Evolutionary conservation across 106 monocot species (phyloP), one percentile per base, ranked within the genome.

Genomic region (Xerophyta viscosa): DNA sequence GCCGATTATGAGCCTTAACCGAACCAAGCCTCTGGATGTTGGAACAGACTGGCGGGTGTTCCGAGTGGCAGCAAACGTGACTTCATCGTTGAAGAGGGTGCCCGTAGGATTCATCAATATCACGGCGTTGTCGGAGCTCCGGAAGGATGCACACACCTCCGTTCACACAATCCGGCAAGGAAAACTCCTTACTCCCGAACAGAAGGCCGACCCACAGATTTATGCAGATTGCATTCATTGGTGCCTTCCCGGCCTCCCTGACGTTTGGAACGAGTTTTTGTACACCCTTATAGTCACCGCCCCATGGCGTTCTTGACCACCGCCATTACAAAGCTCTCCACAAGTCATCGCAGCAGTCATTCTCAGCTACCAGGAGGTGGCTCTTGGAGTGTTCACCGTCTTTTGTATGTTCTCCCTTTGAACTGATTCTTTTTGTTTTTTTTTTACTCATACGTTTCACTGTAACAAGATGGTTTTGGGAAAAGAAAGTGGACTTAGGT

Each of bases 11-110:
- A n/a, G n/a, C 22, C 22, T 54, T 29, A 81, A 81, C 64, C 23
- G 21, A 33, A 75, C 71, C 11, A 14, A 23, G 17, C 71, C 68
- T 42, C 66, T 69, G 9, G 41, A 74, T 58, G 80, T 87, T 10
- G 93, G 93, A 18, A 84, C 93, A 0, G 93, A 93, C 57, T 66
- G 77, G 74, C 61, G 87, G 15, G 26, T 93, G 52, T 75, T 69
- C 56, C 45, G 27, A 9, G 81, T 66, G 39, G 84, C 67, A 14
- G 44, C 21, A 2, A 66, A 75, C 2, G 63, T 72, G 19, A 70
- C 62, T 3, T n/a, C 24, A 10, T 52, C 76, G n/a, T 65, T 81
- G 63, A 46, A 20, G 61, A 31, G 51, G 10, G 70, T 64, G 17
- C 50, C 71, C 3, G 74, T 75, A 6, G 53, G 45, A 6, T 72